Evolutionary conservation across 495 filamentous ascomycete genomes (phyloP).

Genomic region (Aspergillus hancockii): DNA sequence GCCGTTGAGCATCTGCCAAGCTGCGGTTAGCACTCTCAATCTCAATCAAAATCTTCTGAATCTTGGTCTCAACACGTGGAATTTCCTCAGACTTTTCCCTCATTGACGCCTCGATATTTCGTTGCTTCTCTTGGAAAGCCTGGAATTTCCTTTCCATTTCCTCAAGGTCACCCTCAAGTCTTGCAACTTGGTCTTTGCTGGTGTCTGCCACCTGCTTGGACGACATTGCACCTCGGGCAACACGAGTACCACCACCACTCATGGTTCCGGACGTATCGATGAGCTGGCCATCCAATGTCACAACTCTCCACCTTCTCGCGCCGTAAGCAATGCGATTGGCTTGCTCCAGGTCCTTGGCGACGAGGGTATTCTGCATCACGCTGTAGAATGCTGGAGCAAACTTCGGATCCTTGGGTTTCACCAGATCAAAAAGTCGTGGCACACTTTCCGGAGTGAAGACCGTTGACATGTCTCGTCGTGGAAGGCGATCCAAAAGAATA

Average conservation of each 20-base stretch:
- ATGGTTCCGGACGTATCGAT: constrained; percentile 98
- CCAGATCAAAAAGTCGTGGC: constrained; percentile 87
- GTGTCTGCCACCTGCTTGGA: constrained; percentile 86
- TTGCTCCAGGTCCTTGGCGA: constrained; percentile 88
- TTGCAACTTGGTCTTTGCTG: constrained; percentile 81
- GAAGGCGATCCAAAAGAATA: constrained; percentile 87
- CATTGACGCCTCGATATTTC: constrained; percentile 71
- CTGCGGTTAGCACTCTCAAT: constrained; percentile 84
- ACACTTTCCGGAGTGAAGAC: constrained; percentile 91
- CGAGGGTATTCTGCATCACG: constrained; percentile 88
- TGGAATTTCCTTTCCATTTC: constrained; percentile 76
- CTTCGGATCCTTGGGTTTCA: constrained; percentile 81
- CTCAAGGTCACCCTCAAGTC: constrained; percentile 85
- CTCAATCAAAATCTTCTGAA: constrained; percentile 90
- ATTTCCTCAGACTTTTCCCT: constrained; percentile 77
- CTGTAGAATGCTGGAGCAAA: constrained; percentile 94
- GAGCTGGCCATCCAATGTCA: constrained; percentile 90
- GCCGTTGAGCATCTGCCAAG: constrained; percentile 76
- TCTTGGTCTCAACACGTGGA: constrained; percentile 81
- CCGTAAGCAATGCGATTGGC: constrained; percentile 97
- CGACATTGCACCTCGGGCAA: constrained; percentile 90
- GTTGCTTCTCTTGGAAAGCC: constrained; percentile 76
- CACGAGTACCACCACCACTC: constrained; percentile 90
- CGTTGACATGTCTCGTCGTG: constrained; percentile 68
- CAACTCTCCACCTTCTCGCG: constrained; percentile 88